These are phyloP conservation scores for Ramaria sp. DNA, from an alignment of 768 basidiomycete genomes.

Conservation along the genomic window DNA sequence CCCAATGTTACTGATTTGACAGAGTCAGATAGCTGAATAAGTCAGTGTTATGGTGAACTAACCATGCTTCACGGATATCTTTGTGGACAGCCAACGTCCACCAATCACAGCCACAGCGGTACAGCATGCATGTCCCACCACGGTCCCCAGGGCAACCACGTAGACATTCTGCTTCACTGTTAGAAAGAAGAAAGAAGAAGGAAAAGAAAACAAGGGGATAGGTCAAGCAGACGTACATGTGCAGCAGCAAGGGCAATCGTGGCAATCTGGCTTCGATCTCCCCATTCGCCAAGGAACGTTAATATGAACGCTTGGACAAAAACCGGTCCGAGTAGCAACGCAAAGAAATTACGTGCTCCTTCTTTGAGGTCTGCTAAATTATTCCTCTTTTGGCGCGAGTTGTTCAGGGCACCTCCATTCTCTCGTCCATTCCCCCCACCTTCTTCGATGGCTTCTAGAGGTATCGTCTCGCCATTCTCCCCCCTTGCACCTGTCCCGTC, in stretches of 20 bases:
- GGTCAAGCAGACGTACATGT: conserved; percentile 47
- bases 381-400: conserved; percentile 10
- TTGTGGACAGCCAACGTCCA: conserved; percentile 84
- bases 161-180: conserved; percentile 63
- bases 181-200: conserved; percentile 8
- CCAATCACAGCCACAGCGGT: conserved; percentile 88
- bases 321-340: conserved; percentile 77
- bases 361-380: conserved; percentile 28
- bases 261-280: conserved; percentile 93
- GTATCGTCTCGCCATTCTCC: conserved; percentile 35
- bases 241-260: conserved; percentile 94
- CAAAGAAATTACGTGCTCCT: conserved; percentile 72
- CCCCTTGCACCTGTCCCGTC: conserved; percentile 29
- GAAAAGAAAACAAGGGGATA: conserved; percentile 9
- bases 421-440: conserved; percentile 24
- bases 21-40: background rate
- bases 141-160: conserved; percentile 81
- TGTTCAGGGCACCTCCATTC: conserved; percentile 14
- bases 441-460: conserved; percentile 69
- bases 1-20: conserved; percentile 58
- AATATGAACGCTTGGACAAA: conserved; percentile 92
- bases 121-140: conserved; percentile 80
- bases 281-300: conserved; percentile 99
- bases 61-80: conserved; percentile 95
- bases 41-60: conserved; percentile 18